Base-by-base conservation (phyloP, 768 basidiomycete species). In the Lactifluus volemus region DNA sequence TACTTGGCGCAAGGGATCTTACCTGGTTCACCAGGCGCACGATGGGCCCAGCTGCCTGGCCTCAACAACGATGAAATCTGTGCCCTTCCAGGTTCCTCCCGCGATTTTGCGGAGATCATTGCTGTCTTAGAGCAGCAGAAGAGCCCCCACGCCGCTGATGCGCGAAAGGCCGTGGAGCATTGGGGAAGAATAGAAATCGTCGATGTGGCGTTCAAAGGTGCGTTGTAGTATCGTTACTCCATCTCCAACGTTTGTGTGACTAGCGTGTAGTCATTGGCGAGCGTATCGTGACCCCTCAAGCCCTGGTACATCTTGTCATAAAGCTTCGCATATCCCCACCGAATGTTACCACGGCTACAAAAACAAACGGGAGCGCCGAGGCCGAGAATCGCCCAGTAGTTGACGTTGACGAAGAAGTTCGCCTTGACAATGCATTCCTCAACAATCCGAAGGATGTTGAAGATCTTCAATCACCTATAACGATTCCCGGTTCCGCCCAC, bases 181-280 rank as follows among this genome's bases (percentile, higher is more conserved):
- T 92, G 91, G 87, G 86, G 86, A 2, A 77, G 79, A 49, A 73
- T 91, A 21, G 88, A 98, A 55, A 75, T 98, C 41, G 84, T 90
- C 19, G 86, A 89, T 69, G 86, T 88, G 21, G 74, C 80, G 12
- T 98, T 97, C 80, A 89, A 89, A 78, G 93, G 93, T 92, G 54
- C 39, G 78, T 63, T 19, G 12, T 45, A 49, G 9, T 29, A 9
- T 42, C 4, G 5, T 36, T 4, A 1, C 55, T 21, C 4, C 11
- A 54, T 36, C 9, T 29, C 17, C n/a, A 38, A 49, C 8, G 44
- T 30, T 32, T 39, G 4, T 10, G 34, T 67, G 10, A 60, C 6
- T 5, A 10, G 48, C 30, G 14, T 47, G 8, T 59, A 93, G 94
- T 99, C 55, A 89, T 92, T 62, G 96, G 91, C 56, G 97, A 99